Base-by-base conservation (phyloP, 768 basidiomycete species). In the Mycena floridula region DNA sequence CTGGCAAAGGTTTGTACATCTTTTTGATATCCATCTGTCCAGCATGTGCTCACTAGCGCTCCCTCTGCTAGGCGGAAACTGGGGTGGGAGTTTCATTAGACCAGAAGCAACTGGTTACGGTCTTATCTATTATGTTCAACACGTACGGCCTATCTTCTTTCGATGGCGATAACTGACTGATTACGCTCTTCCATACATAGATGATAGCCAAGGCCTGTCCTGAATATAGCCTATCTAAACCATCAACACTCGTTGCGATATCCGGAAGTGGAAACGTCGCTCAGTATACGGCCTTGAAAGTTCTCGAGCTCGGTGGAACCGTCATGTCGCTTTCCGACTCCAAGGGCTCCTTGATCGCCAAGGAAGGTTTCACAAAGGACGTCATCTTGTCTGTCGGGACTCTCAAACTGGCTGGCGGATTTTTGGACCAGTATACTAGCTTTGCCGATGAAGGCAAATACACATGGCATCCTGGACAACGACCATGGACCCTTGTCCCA, bases 291-390 rank as follows among this genome's bases (percentile, higher is more conserved):
- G 85, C 85, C 0, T 72, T 84, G 62, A 85, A 86, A 62, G 78
- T 84, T 51, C 74, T 88, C 62, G 82, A 83, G 62, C 80, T 86
- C 58, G 85, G 84, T 42, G 84, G 75, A 39, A 77, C 69, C 49
- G 83, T 85, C 45, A 63, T 82, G 57, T 79, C 82, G 16, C 74
- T 88, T 48, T 84, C 82, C 58, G 85, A 88, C 68, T 86, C 84
- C 45, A 79, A 79, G 59, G 85, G 85, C 43, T 65, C 81, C 13
- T 65, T 88, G 51, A 73, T 85, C 59, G 67, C 70, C 44, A 68
- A 69, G 47, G 56, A 70, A 37, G 82, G 81, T 25, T 83, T 79
- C 70, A 74, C 75, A 30, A 69, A 72, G 46, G 74, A 69, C 26
- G 70, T 79, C 55, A 66, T 87, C 52, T 58, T 67, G 44, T 65